Conservation (phyloP, 345 rosid genomes). For the Eucalyptus urophylla region DNA sequence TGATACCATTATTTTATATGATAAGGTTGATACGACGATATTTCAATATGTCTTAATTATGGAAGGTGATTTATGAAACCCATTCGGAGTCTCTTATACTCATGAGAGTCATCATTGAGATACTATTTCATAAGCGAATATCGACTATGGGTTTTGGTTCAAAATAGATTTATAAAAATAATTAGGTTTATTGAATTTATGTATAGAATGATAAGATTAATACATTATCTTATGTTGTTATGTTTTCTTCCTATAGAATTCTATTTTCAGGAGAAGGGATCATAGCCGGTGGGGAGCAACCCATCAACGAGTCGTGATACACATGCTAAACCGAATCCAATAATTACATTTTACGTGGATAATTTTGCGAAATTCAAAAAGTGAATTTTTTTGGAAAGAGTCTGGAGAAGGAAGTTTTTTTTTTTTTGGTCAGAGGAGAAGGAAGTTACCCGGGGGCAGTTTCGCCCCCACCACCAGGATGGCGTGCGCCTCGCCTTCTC, state of each 20-base stretch:
- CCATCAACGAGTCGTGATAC: background rate
- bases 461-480: background rate
- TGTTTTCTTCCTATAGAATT: accelerated
- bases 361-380: background rate
- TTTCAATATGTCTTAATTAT: accelerated
- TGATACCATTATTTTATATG: background rate
- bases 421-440: too few species aligned
- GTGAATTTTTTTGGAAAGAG: background rate
- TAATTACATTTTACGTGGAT: background rate
- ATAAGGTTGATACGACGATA: accelerated
- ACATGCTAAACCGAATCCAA: background rate
- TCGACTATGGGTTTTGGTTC: accelerated
- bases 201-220: accelerated
- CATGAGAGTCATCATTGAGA: background rate
- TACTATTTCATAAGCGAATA: accelerated
- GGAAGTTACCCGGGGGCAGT: background rate
- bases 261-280: background rate
- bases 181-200: accelerated
- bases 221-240: accelerated
- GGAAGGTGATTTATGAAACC: accelerated
- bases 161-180: accelerated
- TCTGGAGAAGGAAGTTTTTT: too few species aligned
- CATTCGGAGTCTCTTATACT: accelerated
- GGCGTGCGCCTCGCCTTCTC: background rate
- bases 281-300: background rate